A percentile compares a stretch with the other conserved stretches of the same genome.
Conservation (phyloP, 306 rosid species). For the Rosa persica region DNA sequence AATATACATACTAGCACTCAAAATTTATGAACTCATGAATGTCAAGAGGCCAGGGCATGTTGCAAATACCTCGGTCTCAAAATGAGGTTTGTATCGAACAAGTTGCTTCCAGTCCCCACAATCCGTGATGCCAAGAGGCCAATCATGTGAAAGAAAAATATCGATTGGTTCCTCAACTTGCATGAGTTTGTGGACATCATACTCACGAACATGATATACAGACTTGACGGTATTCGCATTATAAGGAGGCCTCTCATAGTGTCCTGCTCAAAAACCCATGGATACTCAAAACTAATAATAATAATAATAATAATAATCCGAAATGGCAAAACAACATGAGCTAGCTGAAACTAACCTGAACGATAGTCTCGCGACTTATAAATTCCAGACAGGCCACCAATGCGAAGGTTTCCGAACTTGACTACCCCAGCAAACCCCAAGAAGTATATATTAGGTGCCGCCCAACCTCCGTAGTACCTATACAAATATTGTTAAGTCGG, state of each 20-base stretch:
- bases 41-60: neutral
- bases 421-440: slow-evolving; percentile 89
- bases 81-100: slow-evolving; percentile 50
- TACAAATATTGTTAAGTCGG: no score
- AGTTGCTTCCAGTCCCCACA: slow-evolving; percentile 78
- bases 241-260: slow-evolving; percentile 94
- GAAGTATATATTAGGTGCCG: slow-evolving; percentile 90
- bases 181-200: slow-evolving; percentile 72
- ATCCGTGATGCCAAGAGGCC: slow-evolving; percentile 89
- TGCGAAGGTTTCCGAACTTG: slow-evolving; percentile 87
- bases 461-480: slow-evolving; percentile 97
- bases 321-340: neutral
- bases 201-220: slow-evolving; percentile 88
- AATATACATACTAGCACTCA: neutral
- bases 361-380: slow-evolving; percentile 62
- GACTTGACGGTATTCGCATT: slow-evolving; percentile 62
- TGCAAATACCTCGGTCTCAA: slow-evolving; percentile 63
- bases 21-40: slow-evolving; percentile 12
- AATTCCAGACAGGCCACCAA: slow-evolving; percentile 95
- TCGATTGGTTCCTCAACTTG: slow-evolving; percentile 82
- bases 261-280: slow-evolving; percentile 49
- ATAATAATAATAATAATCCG: neutral
- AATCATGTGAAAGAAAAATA: slow-evolving; percentile 93
- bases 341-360: slow-evolving; percentile 53
- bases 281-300: neutral